These are phyloP conservation scores for Penicillium oxalicum DNA, from an alignment of 2,329 filamentous ascomycete species.

Conservation along the genomic window DNA sequence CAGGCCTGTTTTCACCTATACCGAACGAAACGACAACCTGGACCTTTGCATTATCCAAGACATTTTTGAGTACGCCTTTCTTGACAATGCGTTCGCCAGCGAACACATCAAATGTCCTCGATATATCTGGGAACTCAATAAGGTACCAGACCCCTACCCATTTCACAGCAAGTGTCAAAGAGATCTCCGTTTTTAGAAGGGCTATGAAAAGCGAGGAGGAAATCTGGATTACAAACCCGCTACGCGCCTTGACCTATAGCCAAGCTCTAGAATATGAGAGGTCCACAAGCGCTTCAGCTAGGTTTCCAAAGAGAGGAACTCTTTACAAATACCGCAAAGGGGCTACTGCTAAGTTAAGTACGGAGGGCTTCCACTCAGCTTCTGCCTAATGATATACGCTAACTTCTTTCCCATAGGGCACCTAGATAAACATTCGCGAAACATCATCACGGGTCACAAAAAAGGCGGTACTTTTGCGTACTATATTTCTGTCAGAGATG, in stretches of 20 bases:
- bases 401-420: too few species aligned
- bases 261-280: slow-evolving; percentile 8
- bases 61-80: slow-evolving; percentile 10
- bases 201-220: slow-evolving; percentile 6
- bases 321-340: too few species aligned
- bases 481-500: too few species aligned
- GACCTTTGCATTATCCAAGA: slow-evolving; percentile 10
- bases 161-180: slow-evolving; percentile 9
- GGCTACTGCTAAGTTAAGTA: slow-evolving; percentile 11
- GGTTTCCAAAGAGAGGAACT: slow-evolving; percentile 8
- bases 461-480: too few species aligned
- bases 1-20: background rate
- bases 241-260: slow-evolving; percentile 6
- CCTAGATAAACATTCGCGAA: too few species aligned
- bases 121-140: slow-evolving; percentile 18
- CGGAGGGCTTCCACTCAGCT: background rate
- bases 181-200: slow-evolving; percentile 14
- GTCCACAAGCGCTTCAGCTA: slow-evolving; percentile 7
- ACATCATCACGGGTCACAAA: too few species aligned
- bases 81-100: slow-evolving; percentile 18
- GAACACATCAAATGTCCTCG: slow-evolving; percentile 14
- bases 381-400: background rate
- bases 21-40: slow-evolving; percentile 3
- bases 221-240: slow-evolving; percentile 9
- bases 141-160: slow-evolving; percentile 16